Percentiles rank a stretch among this genome's conserved stretches.
phyloP scores from a whole-genome alignment of 768 basidiomycete genomes.

The Lactifluus pinguis region DNA sequence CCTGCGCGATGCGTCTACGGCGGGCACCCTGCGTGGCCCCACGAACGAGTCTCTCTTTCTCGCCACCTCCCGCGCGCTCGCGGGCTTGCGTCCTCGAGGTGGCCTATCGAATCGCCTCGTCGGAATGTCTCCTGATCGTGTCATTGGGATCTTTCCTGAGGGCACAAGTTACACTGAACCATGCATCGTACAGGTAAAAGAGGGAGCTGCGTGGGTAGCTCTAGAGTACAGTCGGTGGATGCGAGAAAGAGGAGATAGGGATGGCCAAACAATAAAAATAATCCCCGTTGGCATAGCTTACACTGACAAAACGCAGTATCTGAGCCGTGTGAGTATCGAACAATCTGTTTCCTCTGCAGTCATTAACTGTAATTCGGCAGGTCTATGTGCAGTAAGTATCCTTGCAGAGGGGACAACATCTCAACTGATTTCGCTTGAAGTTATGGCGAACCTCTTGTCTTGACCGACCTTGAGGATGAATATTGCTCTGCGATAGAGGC shows the following conservation, averaged over 20 bases:
- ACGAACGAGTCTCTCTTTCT: conserved; percentile 49
- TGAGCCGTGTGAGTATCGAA: conserved; percentile 59
- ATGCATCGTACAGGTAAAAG: conserved; percentile 82
- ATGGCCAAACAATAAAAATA: conserved; percentile 37
- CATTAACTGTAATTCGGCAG: background rate
- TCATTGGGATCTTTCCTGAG: conserved; percentile 89
- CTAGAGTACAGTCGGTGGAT: conserved; percentile 84
- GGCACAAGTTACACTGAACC: conserved; percentile 95
- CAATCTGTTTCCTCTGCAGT: background rate
- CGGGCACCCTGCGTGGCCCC: background rate
- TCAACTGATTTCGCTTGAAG: conserved; percentile 31
- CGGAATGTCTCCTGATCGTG: conserved; percentile 23
- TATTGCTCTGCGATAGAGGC: conserved; percentile 45
- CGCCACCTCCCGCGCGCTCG: conserved; percentile 79
- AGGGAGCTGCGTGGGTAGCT: conserved; percentile 94
- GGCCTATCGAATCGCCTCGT: conserved; percentile 1
- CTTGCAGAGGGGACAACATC: background rate
- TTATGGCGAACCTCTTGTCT: conserved; percentile 71
- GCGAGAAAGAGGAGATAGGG: conserved; percentile 38
- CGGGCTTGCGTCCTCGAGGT: conserved; percentile 42
- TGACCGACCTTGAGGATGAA: conserved; percentile 57
- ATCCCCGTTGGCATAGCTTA: conserved; percentile 85
- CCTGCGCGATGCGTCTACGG: conserved; percentile 42
- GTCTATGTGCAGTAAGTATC: background rate
- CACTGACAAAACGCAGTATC: conserved; percentile 59